Evolutionary conservation across 345 rosid genomes (phyloP), one percentile per base, ranked within the genome.

Genomic region (Orychophragmus violaceus): DNA sequence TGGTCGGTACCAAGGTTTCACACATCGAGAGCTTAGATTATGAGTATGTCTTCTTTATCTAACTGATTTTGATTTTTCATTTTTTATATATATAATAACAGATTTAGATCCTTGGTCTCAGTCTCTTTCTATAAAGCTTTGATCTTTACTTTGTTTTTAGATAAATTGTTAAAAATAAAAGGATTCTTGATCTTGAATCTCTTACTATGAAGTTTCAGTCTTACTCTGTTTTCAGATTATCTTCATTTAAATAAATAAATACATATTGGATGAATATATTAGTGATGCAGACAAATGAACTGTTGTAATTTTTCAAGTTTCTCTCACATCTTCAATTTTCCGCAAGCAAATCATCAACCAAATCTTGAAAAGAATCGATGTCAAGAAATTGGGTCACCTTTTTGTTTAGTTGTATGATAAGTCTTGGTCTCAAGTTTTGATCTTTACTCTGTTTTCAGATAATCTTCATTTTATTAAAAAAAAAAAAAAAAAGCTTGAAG

Each of bases 21-120:
- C 85, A 87, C 62, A 83, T 92, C 12, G 96, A 92, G 80, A 92
- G 96, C 79, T 81, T 89, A 81, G 96, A 92, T 62, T 89, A 92
- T 29, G 96, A 89, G 98, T 92, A 82, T 46, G 77, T 67, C 58
- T 59, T 66, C 56, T 36, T 27, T 41, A 16, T n/a, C 42, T 53
- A 25, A 12, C 8, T 22, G 25, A 39, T 59, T 51, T 62, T 8
- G 29, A n/a, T n/a, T n/a, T n/a, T n/a, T n/a, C n/a, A n/a, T n/a
- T n/a, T n/a, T n/a, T n/a, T n/a, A n/a, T n/a, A n/a, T n/a, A n/a
- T n/a, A n/a, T n/a, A n/a, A n/a, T n/a, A n/a, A n/a, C n/a, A n/a
- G n/a, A n/a, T n/a, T n/a, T n/a, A n/a, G n/a, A n/a, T 21, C 18
- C 17, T 36, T 1, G 44, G 4, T 61, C 13, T 61, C 17, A 44